Base-by-base conservation (phyloP, 2,329 filamentous ascomycete species). In the Trichoderma afroharzianum region DNA sequence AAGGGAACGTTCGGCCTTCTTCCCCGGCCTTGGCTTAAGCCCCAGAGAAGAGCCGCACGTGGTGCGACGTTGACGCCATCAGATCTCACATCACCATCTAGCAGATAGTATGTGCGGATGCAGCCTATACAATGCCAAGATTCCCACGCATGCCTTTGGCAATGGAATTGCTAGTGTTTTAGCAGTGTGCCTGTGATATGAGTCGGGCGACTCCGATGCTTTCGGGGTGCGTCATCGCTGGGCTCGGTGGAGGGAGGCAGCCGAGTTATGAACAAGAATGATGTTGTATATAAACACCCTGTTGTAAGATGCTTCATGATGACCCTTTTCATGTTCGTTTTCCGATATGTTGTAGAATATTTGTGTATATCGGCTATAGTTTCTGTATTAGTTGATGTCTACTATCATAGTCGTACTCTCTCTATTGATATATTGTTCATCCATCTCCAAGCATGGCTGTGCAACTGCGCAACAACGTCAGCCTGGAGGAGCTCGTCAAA, bases 401-500 rank as follows among this genome's bases (percentile, higher is more conserved):
- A 24, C n/a, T 21, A 32, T 24, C 33, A 36, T 43, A 63, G n/a
- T 14, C 30, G 12, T 33, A 55, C 6, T 4, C 8, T 7, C 6
- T 15, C 24, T 24, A 63, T 53, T 24, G 47, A 53, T 30, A 24
- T 57, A 14, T n/a, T 24, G 6, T 8, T 4, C 39, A n/a, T 3
- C 39, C n/a, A 0, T 12, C 55, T 32, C 55, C 28, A 18, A 58
- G 67, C 61, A 71, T 72, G 71, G 58, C 72, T 53, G 62, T 74
- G 18, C 76, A 75, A 18, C 74, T 76, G 30, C 71, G 63, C 64
- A 39, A 43, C 36, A 72, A 69, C 28, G 15, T 15, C 59, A 76
- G 71, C 67, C 67, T 80, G 18, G 80, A 83, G 70, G 79, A 82
- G 39, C 75, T 81, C 61, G 75, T 82, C 72, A 75, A 72, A 50